Evolutionary conservation across 2,329 filamentous ascomycete species (phyloP), one percentile per base, ranked within the genome.

Genomic region (Lachnellula arida): DNA sequence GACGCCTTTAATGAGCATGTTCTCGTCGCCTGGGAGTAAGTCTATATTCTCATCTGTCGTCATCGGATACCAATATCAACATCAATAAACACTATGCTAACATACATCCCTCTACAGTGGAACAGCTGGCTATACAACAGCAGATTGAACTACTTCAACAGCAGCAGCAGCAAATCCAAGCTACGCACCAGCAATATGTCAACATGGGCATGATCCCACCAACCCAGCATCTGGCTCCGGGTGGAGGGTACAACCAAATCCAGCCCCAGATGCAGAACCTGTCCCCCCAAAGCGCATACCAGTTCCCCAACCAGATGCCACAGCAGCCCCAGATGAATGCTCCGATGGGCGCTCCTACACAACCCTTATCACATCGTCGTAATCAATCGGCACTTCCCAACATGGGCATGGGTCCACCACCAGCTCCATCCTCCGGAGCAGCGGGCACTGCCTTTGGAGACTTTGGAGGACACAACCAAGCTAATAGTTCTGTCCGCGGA

Each of bases 111-210:
- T 46, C 22, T 54, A 49, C 67, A 96, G 92, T 97, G 89, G 93
- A 97, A 79, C 92, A 97, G 82, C 84, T 96, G 71, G 91, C 91
- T 71, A 92, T 97, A 72, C 92, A 96, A 77, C 93, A 97, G 78
- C 93, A 97, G 76, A 97, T 97, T 70, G 93, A 97, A 76, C 82
- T 95, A 71, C 81, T 97, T 70, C 93, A 97, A 78, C 91, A 96
- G 73, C 94, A 97, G 74, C 94, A 97, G 73, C 92, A 97, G 74
- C 92, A 97, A 73, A 95, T 97, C 70, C 90, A 95, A 75, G 91
- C 91, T 67, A 94, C 91, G 62, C 91, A 97, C 70, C 92, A 97
- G 76, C 93, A 97, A 76, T 97, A 96, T 78, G 88, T 96, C 68
- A 96, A 94, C 74, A 92, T 97, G 89, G 91, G 91, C 73, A 91